A percentile compares a stretch with the other conserved stretches of the same genome.
phyloP scores from a whole-genome alignment of 2,329 filamentous ascomycete species.

The Alternaria angustiovoidea region DNA sequence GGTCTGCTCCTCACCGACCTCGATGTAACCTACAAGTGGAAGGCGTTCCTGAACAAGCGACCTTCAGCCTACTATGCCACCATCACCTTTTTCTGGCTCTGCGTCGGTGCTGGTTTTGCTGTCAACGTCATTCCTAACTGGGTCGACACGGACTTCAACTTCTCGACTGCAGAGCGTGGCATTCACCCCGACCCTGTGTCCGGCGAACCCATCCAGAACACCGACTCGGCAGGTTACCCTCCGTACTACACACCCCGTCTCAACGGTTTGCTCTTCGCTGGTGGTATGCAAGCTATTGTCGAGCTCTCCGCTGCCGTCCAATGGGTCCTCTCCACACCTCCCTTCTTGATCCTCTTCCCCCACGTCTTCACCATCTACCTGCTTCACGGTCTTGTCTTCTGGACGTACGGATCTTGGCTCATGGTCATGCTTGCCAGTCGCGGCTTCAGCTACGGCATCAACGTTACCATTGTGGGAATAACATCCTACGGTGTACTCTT shows the following conservation, averaged over 20 bases:
- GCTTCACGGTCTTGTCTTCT: constrained; percentile 59
- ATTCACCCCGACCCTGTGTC: constrained; percentile 55
- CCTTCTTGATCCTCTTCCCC: constrained; percentile 56
- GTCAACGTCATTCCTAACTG: constrained; percentile 51
- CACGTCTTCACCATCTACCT: constrained; percentile 62
- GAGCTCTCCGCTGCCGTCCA: constrained; percentile 50
- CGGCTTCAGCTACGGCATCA: constrained; percentile 45
- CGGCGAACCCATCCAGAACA: constrained; percentile 49
- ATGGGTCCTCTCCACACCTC: constrained; percentile 51
- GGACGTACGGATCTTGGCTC: constrained; percentile 51
- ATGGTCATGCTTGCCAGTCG: constrained; percentile 44
- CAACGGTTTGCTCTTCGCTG: constrained; percentile 55
- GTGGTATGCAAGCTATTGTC: constrained; percentile 49
- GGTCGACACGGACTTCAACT: constrained; percentile 44
- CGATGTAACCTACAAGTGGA: constrained; percentile 58
- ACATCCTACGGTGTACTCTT: constrained; percentile 49
- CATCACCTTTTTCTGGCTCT: constrained; percentile 40
- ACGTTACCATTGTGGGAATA: constrained; percentile 47
- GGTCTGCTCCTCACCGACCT: constrained; percentile 57
- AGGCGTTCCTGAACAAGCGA: constrained; percentile 48
- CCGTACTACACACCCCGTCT: constrained; percentile 56
- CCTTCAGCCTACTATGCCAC: constrained; percentile 51
- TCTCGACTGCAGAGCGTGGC: constrained; percentile 52
- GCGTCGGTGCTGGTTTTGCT: constrained; percentile 44
- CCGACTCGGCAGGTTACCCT: constrained; percentile 50